Conservation (phyloP, 2,329 filamentous ascomycete species). For the Penicillium sp. region DNA sequence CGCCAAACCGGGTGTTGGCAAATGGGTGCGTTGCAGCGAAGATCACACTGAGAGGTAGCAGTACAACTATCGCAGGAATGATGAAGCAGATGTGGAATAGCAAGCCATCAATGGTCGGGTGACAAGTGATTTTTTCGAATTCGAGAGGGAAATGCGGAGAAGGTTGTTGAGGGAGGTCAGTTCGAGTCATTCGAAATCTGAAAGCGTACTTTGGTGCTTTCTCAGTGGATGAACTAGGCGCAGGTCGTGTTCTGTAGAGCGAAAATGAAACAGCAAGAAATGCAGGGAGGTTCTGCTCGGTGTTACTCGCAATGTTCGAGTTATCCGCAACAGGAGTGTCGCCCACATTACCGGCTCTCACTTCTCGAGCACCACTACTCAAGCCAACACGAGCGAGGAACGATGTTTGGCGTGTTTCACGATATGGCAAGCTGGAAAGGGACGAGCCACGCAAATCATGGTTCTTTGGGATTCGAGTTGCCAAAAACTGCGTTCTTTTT, state of each 20-base stretch:
- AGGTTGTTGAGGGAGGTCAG: not conserved
- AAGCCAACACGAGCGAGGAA: not conserved
- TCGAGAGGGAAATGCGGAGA: not conserved
- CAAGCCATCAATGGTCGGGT: slow-evolving; percentile 12
- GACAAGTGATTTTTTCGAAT: not conserved
- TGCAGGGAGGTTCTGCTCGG: not conserved
- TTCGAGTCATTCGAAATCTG: not conserved
- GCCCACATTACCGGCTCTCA: not conserved
- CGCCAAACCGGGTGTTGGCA: slow-evolving; percentile 8
- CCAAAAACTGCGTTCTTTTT: not conserved
- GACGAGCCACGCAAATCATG: slow-evolving; percentile 6
- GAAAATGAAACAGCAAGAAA: slow-evolving; percentile 2
- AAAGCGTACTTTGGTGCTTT: not conserved
- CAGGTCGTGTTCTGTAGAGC: not conserved
- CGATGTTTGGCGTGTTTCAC: not conserved
- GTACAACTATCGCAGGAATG: slow-evolving; percentile 14
- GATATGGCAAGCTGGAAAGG: slow-evolving; percentile 1
- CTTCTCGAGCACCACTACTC: not conserved
- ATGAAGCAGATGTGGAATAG: slow-evolving; percentile 16
- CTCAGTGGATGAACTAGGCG: not conserved
- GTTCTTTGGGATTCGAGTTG: not conserved
- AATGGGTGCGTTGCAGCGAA: slow-evolving; percentile 6
- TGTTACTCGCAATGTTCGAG: not conserved
- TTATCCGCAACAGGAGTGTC: not conserved
- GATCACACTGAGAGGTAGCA: slow-evolving; percentile 5